A percentile compares a stretch with the other conserved stretches of the same genome.
Conservation (phyloP, 2,329 filamentous ascomycete genomes). For the Teratosphaeria viscida region DNA sequence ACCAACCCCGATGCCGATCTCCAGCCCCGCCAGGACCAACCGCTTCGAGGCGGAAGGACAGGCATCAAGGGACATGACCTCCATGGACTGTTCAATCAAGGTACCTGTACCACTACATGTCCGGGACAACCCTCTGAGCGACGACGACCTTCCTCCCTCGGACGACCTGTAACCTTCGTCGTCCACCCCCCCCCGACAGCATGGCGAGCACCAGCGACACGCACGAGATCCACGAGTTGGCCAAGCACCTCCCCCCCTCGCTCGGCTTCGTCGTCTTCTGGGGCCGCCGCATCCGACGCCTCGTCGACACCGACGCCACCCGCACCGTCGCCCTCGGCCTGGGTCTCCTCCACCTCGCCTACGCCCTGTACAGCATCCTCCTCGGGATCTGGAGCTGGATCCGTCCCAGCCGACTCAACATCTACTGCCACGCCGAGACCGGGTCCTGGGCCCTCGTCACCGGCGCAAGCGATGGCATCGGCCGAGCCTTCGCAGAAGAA, state of each 20-base stretch:
- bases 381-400: conserved; percentile 2
- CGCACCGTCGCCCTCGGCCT: not conserved
- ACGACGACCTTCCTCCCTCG: too few relatives aligned
- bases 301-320: not conserved
- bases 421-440: conserved; percentile 8
- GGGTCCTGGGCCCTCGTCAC: conserved; percentile 26
- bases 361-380: not conserved
- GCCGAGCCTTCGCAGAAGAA: conserved; percentile 40
- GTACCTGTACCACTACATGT: too few relatives aligned
- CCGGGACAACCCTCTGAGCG: not conserved
- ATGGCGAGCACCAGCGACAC: not conserved
- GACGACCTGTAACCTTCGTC: not conserved
- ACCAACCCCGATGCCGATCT: too few relatives aligned
- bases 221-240: not conserved
- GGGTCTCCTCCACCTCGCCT: not conserved
- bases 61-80: too few relatives aligned
- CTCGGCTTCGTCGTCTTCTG: not conserved
- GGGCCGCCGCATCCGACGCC: not conserved
- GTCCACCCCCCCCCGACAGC: not conserved
- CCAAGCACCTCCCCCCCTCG: not conserved
- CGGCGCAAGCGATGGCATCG: conserved; percentile 47
- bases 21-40: too few relatives aligned
- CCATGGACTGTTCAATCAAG: too few relatives aligned
- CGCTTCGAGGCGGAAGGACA: too few relatives aligned
- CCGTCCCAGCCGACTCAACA: conserved; percentile 3